Base-by-base conservation (phyloP, 108 stramenopile species). In the Skeletonema marinoi region DNA sequence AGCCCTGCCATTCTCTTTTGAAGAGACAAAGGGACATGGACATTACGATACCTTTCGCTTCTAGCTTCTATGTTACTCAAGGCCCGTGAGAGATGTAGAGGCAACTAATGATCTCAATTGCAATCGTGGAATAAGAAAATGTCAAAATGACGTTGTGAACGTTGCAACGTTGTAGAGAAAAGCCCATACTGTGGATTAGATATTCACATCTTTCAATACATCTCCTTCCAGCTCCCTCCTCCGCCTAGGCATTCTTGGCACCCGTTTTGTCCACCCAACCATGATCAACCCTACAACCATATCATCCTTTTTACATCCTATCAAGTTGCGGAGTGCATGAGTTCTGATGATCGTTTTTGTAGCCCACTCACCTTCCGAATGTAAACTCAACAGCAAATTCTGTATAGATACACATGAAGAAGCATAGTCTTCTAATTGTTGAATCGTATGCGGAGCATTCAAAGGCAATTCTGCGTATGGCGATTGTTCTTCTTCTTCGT, bases 341-440 rank as follows among this genome's bases (percentile, higher is more conserved):
- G 91, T 91, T 16, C 74, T 73, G 59, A 91, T 85, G 33, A 95
- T 72, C 3, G 91, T 85, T 14, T 89, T 89, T 9, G 94, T 91
- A 6, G 84, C 88, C 90, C 91, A 92, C 68, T 92, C 69, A 21
- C 83, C 78, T 59, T 92, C 91, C 4, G 88, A 66, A 72, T 92
- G 91, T 35, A 95, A 78, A 59, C 80, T 82, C 14, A 89, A 70
- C 51, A 95, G 36, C 2, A 92, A 74, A 48, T 90, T 91, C 61
- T 95, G 91, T 17, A 90, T 71, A 1, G 90, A 89, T 16, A 91
- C 90, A 73, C 87, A 92, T 10, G 91, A 69, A 2, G 89, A 69
- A 10, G 90, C 94, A 58, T 91, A 92, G 74, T 92, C 90, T 70
- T 92, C 94, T 60, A 95, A 46, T 71, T 91, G 89, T 38, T 68